These are phyloP conservation scores for Plantago coronopus DNA, from an alignment of 305 asterid species.

Conservation along the genomic window DNA sequence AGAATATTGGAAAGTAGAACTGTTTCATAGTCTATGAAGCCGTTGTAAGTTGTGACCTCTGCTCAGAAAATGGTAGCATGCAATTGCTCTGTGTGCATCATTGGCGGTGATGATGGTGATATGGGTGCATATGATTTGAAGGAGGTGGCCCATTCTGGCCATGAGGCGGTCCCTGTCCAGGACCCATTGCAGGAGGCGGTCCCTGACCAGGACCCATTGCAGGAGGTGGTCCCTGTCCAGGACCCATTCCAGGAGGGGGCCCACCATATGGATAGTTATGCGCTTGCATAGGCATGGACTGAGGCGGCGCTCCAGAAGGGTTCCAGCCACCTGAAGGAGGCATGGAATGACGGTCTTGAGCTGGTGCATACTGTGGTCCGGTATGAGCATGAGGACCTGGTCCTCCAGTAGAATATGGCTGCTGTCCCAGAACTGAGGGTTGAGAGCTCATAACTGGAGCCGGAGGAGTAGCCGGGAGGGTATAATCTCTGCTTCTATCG, in stretches of 20 bases:
- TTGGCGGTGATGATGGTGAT: too few species aligned
- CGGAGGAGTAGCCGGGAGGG: conserved; percentile 47
- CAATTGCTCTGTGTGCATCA: too few species aligned
- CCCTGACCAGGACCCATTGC: too few species aligned
- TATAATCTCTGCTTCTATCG: conserved; percentile 80
- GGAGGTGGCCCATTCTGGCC: too few species aligned
- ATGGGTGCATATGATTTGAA: too few species aligned
- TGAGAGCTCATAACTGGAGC: conserved; percentile 42
- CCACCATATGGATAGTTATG: conserved; percentile 55
- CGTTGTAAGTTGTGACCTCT: too few species aligned
- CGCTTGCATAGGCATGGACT: conserved; percentile 65
- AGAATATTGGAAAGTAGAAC: too few species aligned
- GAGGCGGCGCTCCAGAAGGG: conserved; percentile 27
- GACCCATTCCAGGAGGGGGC: conserved; percentile 41
- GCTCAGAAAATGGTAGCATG: too few species aligned
- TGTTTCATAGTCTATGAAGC: too few species aligned
- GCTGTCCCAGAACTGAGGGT: conserved; percentile 63
- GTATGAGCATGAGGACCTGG: conserved; percentile 44
- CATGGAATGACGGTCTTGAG: conserved; percentile 35
- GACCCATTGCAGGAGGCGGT: too few species aligned
- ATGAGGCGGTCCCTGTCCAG: too few species aligned
- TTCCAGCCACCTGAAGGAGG: conserved; percentile 69
- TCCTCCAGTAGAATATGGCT: conserved; percentile 51
- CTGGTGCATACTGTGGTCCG: conserved; percentile 51
- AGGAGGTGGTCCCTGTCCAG: conserved; percentile 40